These are phyloP conservation scores for Globisporangium echinulatum DNA, from an alignment of 352 stramenopile genomes.

Conservation along the genomic window DNA sequence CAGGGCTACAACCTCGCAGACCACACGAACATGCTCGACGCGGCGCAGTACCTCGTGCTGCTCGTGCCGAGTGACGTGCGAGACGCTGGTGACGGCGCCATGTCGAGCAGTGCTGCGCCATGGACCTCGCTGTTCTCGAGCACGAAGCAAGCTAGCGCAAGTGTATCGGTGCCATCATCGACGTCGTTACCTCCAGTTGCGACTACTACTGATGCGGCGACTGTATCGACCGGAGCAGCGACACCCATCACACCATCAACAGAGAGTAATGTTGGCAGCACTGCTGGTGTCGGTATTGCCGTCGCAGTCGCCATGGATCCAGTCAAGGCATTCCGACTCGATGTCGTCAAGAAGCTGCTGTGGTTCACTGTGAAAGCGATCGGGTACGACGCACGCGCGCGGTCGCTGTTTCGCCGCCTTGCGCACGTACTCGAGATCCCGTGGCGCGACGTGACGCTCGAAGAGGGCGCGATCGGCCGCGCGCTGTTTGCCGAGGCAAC, in stretches of 20 bases:
- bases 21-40: constrained; percentile 30
- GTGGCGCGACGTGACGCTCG: constrained; percentile 48
- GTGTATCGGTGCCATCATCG: not conserved
- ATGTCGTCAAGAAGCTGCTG: constrained; percentile 64
- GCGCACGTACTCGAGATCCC: constrained; percentile 38
- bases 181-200: not conserved
- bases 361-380: constrained; percentile 76
- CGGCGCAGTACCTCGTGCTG: constrained; percentile 52
- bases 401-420: constrained; percentile 45
- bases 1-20: constrained; percentile 4
- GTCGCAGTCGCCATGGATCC: constrained; percentile 5
- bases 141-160: not conserved
- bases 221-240: not conserved
- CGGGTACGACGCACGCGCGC: constrained; percentile 66
- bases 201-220: constrained; percentile 8
- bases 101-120: not conserved
- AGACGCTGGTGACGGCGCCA: not conserved
- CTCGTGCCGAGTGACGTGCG: constrained; percentile 26
- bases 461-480: constrained; percentile 62
- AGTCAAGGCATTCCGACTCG: constrained; percentile 36
- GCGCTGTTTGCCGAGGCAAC: constrained; percentile 60
- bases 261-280: no score
- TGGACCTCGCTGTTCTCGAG: constrained; percentile 7
- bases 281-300: not conserved
- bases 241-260: not conserved